Base-by-base conservation (phyloP, 1,284 basidiomycete genomes). In the Golubevia sp. region DNA sequence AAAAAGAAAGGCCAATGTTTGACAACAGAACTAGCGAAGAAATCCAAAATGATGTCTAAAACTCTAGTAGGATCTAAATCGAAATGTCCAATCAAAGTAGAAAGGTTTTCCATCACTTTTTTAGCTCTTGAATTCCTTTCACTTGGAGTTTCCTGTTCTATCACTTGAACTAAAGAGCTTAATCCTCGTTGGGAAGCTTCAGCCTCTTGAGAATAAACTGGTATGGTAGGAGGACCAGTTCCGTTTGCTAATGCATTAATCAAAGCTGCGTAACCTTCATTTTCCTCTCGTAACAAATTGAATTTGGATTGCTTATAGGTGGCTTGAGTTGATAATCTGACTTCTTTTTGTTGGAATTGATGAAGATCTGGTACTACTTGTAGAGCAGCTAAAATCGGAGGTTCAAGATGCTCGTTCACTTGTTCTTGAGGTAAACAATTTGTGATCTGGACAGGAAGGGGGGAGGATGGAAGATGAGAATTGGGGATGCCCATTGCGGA, bases 271-370 rank as follows among this genome's bases (percentile, higher is more conserved):
- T 76, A 83, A n/a, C 80, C 80, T 61, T 82, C 73, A 26, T 76
- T 82, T 51, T 83, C 80, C 51, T 83, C 80, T n/a, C 80, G 69
- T 23, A 83, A 62, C 8, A 83, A 61, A 49, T 83, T 83, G 71
- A 77, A 83, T 63, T 81, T 83, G 64, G 77, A 75, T 63, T 83
- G 80, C 62, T 82, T 82, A 64, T 82, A 82, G 54, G 72, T 66
- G 13, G 57, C 64, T 2, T 74, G 67, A 18, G 80, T 83, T 53
- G 78, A 77, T 60, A 83, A 67, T 54, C 75, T 75, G 20, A 79
- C 69, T 8, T 66, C 67, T 20, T 75, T 77, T 25, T 67, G 67
- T 50, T 68, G 65, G 63, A 82, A 77, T 49, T 58, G 62, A 21
- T 49, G 59, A 23, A 74, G 67, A 49, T 82, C 76, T 13, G 56